Base-by-base conservation (phyloP, 1,139 yeast genomes). In the Scheffersomyces titani region DNA sequence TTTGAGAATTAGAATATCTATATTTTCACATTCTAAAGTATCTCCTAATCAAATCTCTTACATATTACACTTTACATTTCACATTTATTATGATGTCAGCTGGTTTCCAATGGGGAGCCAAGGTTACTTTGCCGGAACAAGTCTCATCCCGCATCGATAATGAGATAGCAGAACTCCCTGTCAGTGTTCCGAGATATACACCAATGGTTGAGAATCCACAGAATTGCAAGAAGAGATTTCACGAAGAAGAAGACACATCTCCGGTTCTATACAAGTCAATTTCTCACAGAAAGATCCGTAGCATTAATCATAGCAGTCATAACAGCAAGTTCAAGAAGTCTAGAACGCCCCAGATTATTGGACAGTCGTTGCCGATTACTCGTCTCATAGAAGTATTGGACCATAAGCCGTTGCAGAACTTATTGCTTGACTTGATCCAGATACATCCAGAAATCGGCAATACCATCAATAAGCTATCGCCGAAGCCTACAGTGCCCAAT, bases 321-420 rank as follows among this genome's bases (percentile, higher is more conserved):
- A 46, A n/a, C 9, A 51, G 51, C 30, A 63, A 60, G 44, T 54
- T 58, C 56, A 76, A 82, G 67, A 75, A 60, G 60, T 50, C 76
- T 11, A 75, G 70, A 58, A 74, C 82, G 57, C 82, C 82, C 3
- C 71, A 73, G 49, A 78, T 84, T 7, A 63, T 69, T 50, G 88
- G 88, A 5, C 84, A 82, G 61, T 70, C 72, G 46, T 76, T 89
- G 57, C 90, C 93, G 1, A 70, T 88, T 22, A 70, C 75, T 52
- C 77, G 96, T 58, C 72, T 89, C 40, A 78, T 90, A 30, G 96
- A 90, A 70, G 85, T 89, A 6, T 74, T 90, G 59, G 89, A 87
- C 69, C 82, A 82, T 56, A 68, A 75, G 50, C 77, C 85, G 44
- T 75, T 91, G 50, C 87, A 85, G 64, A 66, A 68, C 19, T 70